Evolutionary conservation across 331 rosid genomes (phyloP), one percentile per base, ranked within the genome.

Genomic region (Pyrus hybrid): DNA sequence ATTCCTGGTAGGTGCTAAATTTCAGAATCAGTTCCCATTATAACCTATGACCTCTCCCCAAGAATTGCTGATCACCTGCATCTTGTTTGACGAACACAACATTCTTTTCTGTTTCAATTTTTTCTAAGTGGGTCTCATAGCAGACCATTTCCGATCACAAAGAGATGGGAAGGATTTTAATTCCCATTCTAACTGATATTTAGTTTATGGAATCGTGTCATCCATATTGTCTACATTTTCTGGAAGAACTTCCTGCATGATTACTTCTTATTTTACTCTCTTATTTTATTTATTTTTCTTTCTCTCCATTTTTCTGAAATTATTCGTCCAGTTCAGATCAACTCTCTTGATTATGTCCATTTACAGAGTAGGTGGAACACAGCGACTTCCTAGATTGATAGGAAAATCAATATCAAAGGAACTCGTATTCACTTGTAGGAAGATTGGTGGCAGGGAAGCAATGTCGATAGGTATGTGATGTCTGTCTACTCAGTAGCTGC

Each of bases 321-420:
- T 32, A 35, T 61, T 13, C 28, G 17, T 63, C 51, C 62, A 21
- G 72, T 43, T 37, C 80, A 67, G 61, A 67, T 47, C 65, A 41
- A 56, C 63, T 65, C 82, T 83, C 63, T 74, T 67, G 77, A 67
- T 82, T 63, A 72, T 41, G 32, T 84, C 47, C 67, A 58, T 85
- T 75, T 60, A 65, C 93, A 94, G 99, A 82, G 99, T 97, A 67
- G 99, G 99, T 71, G 99, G 96, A 77, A 90, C 99, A 1, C 95
- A 89, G 37, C 84, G 93, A 67, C 89, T 94, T 70, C 97, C 99
- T 74, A 90, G 97, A 87, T 79, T 94, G 83, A 84, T 92, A 71
- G 96, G 99, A 77, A 84, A 77, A 80, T 88, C 97, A 58, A 63
- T 81, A 37, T 97, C 99, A 63, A 88, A 89, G 91, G 97, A 94